Conservation (phyloP, 2,329 filamentous ascomycete species). For the Zymoseptoria ardabiliae region DNA sequence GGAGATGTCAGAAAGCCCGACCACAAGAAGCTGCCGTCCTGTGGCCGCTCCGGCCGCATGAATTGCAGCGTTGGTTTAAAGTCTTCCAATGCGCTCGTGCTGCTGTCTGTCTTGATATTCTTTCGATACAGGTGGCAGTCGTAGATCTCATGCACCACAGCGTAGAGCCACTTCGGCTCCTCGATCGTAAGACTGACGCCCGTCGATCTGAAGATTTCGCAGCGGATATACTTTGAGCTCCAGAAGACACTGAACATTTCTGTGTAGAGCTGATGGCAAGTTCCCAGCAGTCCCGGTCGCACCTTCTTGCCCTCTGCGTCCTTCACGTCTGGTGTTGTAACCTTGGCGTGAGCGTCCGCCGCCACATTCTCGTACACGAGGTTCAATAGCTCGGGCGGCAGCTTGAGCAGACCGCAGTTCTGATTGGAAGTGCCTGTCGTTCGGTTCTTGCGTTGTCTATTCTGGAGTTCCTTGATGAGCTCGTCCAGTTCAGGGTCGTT, state of each 20-base stretch:
- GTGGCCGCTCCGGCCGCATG: too few relatives aligned
- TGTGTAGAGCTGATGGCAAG: not conserved
- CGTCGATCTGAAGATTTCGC: not conserved
- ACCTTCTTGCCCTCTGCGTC: not conserved
- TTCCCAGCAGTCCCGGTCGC: not conserved
- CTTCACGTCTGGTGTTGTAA: not conserved
- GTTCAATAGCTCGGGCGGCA: constrained; percentile 1
- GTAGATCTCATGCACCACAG: not conserved
- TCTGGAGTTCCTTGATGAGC: not conserved
- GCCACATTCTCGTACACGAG: constrained; percentile 1
- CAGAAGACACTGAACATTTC: constrained; percentile 1
- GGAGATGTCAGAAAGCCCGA: too few relatives aligned
- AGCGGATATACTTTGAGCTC: not conserved
- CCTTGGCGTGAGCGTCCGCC: not conserved
- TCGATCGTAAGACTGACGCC: not conserved
- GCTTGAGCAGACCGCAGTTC: not conserved
- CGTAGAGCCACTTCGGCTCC: not conserved
- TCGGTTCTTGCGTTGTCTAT: not conserved
- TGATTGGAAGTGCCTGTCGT: not conserved
- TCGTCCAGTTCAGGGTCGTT: not conserved
- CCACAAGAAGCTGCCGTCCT: too few relatives aligned
- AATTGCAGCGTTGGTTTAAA: too few relatives aligned
- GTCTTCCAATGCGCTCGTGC: too few relatives aligned
- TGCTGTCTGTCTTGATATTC: too few relatives aligned
- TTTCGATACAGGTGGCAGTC: too few relatives aligned